Evolutionary conservation across 768 basidiomycete genomes (phyloP), one percentile per base, ranked within the genome.

Genomic region (Calocybe gangraenosa): DNA sequence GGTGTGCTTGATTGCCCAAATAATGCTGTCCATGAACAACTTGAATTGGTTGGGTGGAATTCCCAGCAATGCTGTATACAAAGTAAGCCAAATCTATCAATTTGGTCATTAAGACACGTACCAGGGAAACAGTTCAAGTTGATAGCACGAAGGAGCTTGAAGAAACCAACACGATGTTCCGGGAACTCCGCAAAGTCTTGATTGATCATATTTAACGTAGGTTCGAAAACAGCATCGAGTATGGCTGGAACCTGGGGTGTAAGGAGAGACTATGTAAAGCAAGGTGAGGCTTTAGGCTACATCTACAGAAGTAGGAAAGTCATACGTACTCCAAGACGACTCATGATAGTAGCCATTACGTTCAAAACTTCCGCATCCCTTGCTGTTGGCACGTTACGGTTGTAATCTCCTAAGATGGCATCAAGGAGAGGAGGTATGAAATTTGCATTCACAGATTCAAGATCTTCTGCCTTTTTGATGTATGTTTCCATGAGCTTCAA

Each of bases 1-100:
- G 13, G 92, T 97, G 69, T 99, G 96, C 66, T 99, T 99, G 73
- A 97, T 95, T n/a, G 93, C 95, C 95, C 96, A 99, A 41, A 95
- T 86, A 53, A 97, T 88, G 49, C 92, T 93, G 65, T 98, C 95
- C 82, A 96, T 97, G 65, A 96, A 88, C 48, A 98, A 70, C 69
- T 96, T 97, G 78, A 98, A 97, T 67, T 96, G 91, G 37, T 76
- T 67, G 8, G 92, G 87, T n/a, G 92, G 91, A 48, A 96, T 77
- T 19, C 79, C 81, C 46, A 95, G 76, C 37, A 97, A 69, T 5
- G 93, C 93, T 88, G 50, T 44, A 31, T 21, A 42, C 25, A 46
- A 39, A 34, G 40, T 48, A 41, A 48, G 21, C 9, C 6, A 41
- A 35, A 42, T 28, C 7, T 3, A 22, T 19, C 21, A 36, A 47